Evolutionary conservation across 2,329 filamentous ascomycete genomes (phyloP), one percentile per base, ranked within the genome.

Genomic region (Diaporthe sp.): DNA sequence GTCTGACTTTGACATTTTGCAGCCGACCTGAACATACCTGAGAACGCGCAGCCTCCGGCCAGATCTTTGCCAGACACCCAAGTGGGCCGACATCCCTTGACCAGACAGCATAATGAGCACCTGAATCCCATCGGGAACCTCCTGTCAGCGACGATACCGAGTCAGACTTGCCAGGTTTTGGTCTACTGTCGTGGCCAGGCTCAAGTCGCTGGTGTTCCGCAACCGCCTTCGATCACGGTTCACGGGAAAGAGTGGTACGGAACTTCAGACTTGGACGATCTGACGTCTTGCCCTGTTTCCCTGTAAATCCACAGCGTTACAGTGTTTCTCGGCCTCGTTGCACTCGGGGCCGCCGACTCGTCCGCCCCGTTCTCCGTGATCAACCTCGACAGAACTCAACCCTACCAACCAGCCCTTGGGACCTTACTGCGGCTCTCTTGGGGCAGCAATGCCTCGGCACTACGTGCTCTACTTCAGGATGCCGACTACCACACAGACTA

Each of bases 261-360:
- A 70, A 70, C 65, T 42, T 70, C 65, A 70, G 65, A 70, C 49
- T 53, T 55, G 65, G 65, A 39, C 65, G 65, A 70, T 70, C 65
- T 70, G 65, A 70, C 49, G 65, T 70, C 65, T 70, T 70, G 65
- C 49, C 65, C n/a, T 55, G 65, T 70, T 55, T 70, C 49, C 65
- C 25, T 25, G 49, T 13, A 70, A 55, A 55, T 70, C 65, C 65
- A 55, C 49, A 70, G n/a, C 49, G 65, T 70, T 55, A 70, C 65
- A 70, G 65, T 70, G 65, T 55, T 70, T 42, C 34, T 55, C 65
- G 34, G 49, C 65, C 65, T 55, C 37, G 65, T 55, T 42, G 46
- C 34, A 55, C 15, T 70, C 65, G 49, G 65, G 34, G 46, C 65
- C 49, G 34, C 65, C 65, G 49, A 42, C 22, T 34, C 28, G 13